These are phyloP conservation scores for Pisolithus marmoratus DNA, from an alignment of 768 basidiomycete genomes.

Conservation along the genomic window DNA sequence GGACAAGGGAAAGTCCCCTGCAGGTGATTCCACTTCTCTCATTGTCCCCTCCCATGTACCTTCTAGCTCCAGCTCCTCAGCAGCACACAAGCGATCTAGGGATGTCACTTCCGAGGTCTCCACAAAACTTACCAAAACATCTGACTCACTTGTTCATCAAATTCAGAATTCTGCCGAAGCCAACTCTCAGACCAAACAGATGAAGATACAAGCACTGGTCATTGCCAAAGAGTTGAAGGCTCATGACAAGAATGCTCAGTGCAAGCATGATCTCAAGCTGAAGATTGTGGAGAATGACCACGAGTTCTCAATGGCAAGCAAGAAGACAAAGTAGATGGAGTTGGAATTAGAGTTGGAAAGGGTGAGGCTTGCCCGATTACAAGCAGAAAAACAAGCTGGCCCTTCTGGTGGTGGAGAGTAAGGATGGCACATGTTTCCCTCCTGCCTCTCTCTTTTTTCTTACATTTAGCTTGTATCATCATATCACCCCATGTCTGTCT, in stretches of 20 bases:
- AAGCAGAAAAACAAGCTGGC: no score
- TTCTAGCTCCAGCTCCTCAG: background rate
- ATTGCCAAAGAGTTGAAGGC: background rate
- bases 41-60: background rate
- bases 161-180: background rate
- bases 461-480: background rate
- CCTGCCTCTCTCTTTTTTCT: no score
- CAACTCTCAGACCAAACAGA: background rate
- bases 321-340: background rate
- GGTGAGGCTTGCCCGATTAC: no score
- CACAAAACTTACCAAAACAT: background rate
- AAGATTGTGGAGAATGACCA: background rate
- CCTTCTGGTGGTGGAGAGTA: no score
- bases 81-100: background rate
- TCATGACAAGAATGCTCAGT: background rate
- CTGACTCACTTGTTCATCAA: background rate
- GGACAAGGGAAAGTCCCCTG: no score
- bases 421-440: no score
- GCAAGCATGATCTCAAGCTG: background rate
- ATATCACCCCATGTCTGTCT: no score
- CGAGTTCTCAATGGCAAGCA: background rate
- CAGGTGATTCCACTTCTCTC: background rate
- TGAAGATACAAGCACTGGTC: background rate
- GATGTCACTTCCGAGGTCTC: background rate
- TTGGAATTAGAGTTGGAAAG: no score